Evolutionary conservation across 441 rosid genomes (phyloP), one percentile per base, ranked within the genome.

Genomic region (Dalechampia spathulata): DNA sequence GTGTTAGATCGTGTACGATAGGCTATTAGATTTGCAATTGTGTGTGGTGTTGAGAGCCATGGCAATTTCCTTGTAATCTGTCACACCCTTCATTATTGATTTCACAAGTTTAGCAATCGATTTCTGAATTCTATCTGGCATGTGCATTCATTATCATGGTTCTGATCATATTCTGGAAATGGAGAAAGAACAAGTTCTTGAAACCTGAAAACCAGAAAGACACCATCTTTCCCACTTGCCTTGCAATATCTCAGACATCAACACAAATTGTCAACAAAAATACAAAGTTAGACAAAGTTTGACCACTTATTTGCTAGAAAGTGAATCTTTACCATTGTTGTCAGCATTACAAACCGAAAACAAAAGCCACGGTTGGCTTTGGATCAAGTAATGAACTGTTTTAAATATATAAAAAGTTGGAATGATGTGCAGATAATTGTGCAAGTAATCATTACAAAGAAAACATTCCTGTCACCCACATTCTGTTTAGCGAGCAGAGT

Each of bases 341-440:
- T n/a, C n/a, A n/a, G n/a, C n/a, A n/a, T n/a, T n/a, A n/a, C n/a
- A n/a, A n/a, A n/a, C n/a, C n/a, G n/a, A n/a, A n/a, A n/a, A n/a
- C n/a, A n/a, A n/a, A n/a, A n/a, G n/a, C n/a, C n/a, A n/a, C n/a
- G n/a, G n/a, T 23, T 7, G 19, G 38, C 14, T 12, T 26, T 7
- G 19, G 38, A 41, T 27, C 4, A 28, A 55, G 10, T 3, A 30
- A 30, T 3, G 34, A 4, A 30, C 34, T 8, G 5, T 30, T 30
- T 30, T 30, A 30, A 30, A n/a, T n/a, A n/a, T n/a, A n/a, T 43
- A 59, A 49, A 26, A n/a, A 44, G 45, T 32, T 34, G 6, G 58
- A 25, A 52, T 44, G 17, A 25, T 46, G 49, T 41, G 37, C 26
- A 19, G 66, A 62, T 46, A 19, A 20, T 46, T 9, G 60, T 54